Evolutionary conservation across 164 flowering plant genomes (phyloP).

Genomic region (Aristolochia fimbriata): DNA sequence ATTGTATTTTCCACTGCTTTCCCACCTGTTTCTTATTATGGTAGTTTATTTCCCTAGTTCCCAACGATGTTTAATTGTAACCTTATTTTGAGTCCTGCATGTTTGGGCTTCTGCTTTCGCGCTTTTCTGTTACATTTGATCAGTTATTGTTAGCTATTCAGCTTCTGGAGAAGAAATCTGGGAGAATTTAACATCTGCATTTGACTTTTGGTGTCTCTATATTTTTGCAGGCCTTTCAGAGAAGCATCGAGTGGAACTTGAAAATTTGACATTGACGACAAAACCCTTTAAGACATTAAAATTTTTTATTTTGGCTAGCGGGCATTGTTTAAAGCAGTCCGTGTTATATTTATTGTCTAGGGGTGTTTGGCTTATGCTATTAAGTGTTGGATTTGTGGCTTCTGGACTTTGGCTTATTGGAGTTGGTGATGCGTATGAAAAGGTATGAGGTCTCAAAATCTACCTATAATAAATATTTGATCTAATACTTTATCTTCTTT

Average conservation of each 20-base stretch:
- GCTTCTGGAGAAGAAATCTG: too few relatives aligned
- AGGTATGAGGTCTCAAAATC: constrained; percentile 34
- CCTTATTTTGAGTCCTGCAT: too few relatives aligned
- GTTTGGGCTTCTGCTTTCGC: too few relatives aligned
- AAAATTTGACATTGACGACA: constrained; percentile 49
- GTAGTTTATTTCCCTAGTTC: too few relatives aligned
- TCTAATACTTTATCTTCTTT: background rate
- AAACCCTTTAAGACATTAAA: constrained; percentile 66
- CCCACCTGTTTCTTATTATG: too few relatives aligned
- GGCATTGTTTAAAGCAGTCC: constrained; percentile 38
- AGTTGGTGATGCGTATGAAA: constrained; percentile 70
- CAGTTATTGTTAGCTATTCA: too few relatives aligned
- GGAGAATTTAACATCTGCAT: too few relatives aligned
- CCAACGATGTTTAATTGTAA: too few relatives aligned
- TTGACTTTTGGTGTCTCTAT: background rate
- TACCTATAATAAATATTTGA: too few relatives aligned
- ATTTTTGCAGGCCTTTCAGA: constrained; percentile 40
- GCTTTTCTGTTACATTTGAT: too few relatives aligned
- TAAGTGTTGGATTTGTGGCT: constrained; percentile 20
- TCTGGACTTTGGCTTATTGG: constrained; percentile 36
- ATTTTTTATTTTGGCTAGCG: constrained; percentile 43
- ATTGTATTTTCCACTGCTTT: too few relatives aligned
- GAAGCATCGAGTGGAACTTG: constrained; percentile 54
- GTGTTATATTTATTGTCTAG: constrained; percentile 46
- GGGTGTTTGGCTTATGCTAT: constrained; percentile 59